Evolutionary conservation across 371 early-diverging fungal genomes (phyloP).

Genomic region (Syncephalastrum monosporum): DNA sequence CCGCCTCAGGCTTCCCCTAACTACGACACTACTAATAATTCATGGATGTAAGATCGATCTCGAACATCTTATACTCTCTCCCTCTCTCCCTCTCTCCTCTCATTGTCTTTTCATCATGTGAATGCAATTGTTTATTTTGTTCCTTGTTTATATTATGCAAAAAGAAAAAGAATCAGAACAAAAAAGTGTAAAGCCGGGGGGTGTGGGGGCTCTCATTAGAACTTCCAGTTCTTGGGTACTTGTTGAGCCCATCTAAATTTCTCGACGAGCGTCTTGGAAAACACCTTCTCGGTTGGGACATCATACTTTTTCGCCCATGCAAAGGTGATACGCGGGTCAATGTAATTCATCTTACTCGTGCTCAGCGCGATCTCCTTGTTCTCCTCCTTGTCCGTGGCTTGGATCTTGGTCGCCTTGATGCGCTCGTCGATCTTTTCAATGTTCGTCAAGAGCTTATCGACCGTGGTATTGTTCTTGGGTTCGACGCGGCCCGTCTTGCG

Average conservation of each 20-base stretch:
- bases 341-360: conserved; percentile 98
- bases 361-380: conserved; percentile 95
- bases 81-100: too few species aligned
- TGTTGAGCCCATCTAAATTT: conserved; percentile 97
- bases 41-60: too few species aligned
- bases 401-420: conserved; percentile 64
- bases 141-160: too few species aligned
- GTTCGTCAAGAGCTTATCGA: conserved; percentile 64
- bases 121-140: too few species aligned
- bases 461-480: conserved; percentile 35
- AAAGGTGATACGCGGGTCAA: conserved; percentile 94
- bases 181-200: too few species aligned
- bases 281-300: conserved; percentile 93
- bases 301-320: conserved; percentile 90
- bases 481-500: conserved; percentile 46
- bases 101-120: too few species aligned
- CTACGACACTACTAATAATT: too few species aligned
- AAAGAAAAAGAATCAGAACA: too few species aligned
- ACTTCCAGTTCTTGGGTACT: conserved; percentile 67
- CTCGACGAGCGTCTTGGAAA: conserved; percentile 83
- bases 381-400: conserved; percentile 88
- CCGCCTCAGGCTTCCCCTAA: too few species aligned
- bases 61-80: too few species aligned
- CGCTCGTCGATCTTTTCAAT: conserved; percentile 66
- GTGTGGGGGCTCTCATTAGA: conserved; percentile 12